Evolutionary conservation across 1,284 basidiomycete species (phyloP), one percentile per base, ranked within the genome.

Genomic region (Boletus mariae): DNA sequence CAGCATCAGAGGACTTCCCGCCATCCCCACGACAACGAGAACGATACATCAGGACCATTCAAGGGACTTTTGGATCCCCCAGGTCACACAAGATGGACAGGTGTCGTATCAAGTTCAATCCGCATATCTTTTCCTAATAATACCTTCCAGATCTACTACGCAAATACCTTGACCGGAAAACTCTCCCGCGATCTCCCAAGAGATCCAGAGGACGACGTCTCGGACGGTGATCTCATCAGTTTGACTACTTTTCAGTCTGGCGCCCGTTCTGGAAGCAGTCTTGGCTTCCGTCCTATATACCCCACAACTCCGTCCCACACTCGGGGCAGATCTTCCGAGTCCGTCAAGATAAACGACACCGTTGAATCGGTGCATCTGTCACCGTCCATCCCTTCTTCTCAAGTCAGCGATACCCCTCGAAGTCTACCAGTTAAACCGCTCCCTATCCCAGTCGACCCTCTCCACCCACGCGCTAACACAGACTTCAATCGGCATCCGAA

Each of bases 31-130:
- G 28, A 31, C 49, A 25, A 17, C 52, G 15, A 29, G 17, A 28
- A 37, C 25, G 6, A 31, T 52, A 0, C 46, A 57, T 8, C 51
- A 46, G 7, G 41, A 57, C 37, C 47, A 42, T 20, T 55, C 63
- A 11, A 58, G 49, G 25, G 66, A 67, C 29, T 67, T 67, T 28
- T 67, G 66, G 66, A 71, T 67, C 26, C 66, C 66, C 5, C 68
- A 71, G 45, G 67, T 67, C 31, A 54, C 66, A 3, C 51, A 61
- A 0, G 57, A 58, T 10, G 68, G 67, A 56, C 68, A 71, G 65
- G 65, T 67, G 13, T 42, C 9, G 49, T 49, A 32, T 26, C 41
- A 25, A n/a, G 29, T 53, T 43, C 45, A 44, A 29, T n/a, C 6
- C 28, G 28, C 35, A 17, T 20, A 4, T 2, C 9, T 32, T 12